Conservation (phyloP, 257 asterid species). For the Oldenlandia corymbosa region DNA sequence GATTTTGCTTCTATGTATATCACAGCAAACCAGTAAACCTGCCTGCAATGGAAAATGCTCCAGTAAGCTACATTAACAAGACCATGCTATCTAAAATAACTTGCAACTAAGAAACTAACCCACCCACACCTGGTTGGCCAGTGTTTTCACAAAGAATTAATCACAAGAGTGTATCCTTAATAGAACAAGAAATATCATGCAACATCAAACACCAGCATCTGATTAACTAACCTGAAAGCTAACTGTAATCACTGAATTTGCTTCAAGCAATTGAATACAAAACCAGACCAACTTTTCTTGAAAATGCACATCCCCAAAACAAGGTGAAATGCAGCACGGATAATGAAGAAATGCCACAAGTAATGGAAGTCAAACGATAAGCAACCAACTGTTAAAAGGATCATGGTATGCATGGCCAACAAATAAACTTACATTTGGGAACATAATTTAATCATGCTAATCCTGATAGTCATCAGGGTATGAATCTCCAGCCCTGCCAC, state of each 20-base stretch:
- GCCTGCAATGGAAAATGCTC: conserved; percentile 72
- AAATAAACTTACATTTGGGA: conserved; percentile 21
- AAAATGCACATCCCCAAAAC: conserved; percentile 27
- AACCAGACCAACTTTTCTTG: not conserved
- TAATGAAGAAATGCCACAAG: not conserved
- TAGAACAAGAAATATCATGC: not conserved
- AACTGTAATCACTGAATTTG: not conserved
- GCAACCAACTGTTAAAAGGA: not conserved
- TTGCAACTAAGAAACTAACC: conserved; percentile 13
- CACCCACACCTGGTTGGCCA: conserved; percentile 2
- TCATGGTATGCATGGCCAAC: not conserved
- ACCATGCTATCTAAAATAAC: conserved; percentile 20
- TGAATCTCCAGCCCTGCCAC: conserved; percentile 28
- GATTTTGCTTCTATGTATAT: conserved; percentile 30
- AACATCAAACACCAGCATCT: conserved; percentile 1
- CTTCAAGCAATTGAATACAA: not conserved
- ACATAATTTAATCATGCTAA: conserved; percentile 31
- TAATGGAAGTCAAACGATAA: conserved; percentile 6
- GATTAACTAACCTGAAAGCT: conserved; percentile 1
- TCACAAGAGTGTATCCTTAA: conserved; percentile 6
- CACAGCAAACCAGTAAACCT: conserved; percentile 50
- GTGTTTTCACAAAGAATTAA: not conserved
- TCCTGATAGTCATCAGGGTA: conserved; percentile 26
- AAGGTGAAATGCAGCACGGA: not conserved
- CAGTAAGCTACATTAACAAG: conserved; percentile 58